A percentile compares a stretch with the other conserved stretches of the same genome.
These are phyloP conservation scores for Hebeloma cylindrosporum DNA, from an alignment of 768 basidiomycete genomes.

Conservation along the genomic window DNA sequence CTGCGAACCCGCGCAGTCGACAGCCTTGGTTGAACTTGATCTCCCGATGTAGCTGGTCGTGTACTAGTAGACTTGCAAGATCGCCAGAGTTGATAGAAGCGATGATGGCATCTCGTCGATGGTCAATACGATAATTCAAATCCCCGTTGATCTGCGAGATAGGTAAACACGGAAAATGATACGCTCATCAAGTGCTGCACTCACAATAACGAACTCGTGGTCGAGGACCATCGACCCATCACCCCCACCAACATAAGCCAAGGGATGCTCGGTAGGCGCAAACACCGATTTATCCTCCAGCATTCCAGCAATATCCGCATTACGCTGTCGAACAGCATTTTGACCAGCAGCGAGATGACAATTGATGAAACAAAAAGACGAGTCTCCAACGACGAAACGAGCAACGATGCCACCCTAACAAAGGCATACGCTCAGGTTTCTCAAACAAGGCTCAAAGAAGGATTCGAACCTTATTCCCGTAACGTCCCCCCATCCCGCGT, in stretches of 20 bases:
- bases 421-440: slow-evolving; percentile 1
- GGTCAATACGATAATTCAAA: slow-evolving; percentile 97
- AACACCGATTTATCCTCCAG: slow-evolving; percentile 81
- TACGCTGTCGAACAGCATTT: slow-evolving; percentile 74
- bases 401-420: slow-evolving; percentile 85
- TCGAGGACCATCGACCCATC: slow-evolving; percentile 92
- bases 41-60: slow-evolving; percentile 91
- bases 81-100: slow-evolving; percentile 69
- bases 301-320: slow-evolving; percentile 84
- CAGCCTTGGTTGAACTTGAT: slow-evolving; percentile 86
- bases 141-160: slow-evolving; percentile 77
- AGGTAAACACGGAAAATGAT: neutral
- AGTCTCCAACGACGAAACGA: slow-evolving; percentile 87
- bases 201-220: slow-evolving; percentile 90
- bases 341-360: slow-evolving; percentile 98
- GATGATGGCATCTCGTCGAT: slow-evolving; percentile 81
- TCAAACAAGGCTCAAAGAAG: neutral
- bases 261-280: slow-evolving; percentile 49
- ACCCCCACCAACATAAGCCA: slow-evolving; percentile 85
- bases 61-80: slow-evolving; percentile 55
- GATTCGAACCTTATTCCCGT: slow-evolving; percentile 86
- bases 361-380: slow-evolving; percentile 93
- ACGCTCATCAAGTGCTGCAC: slow-evolving; percentile 25
- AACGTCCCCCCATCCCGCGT: slow-evolving; percentile 87
- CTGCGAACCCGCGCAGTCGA: slow-evolving; percentile 79